Percentiles rank a stretch among this genome's conserved stretches.
These are phyloP conservation scores for Pseudomonodictys pantanalensis DNA, from an alignment of 495 filamentous ascomycete species.

Conservation along the genomic window DNA sequence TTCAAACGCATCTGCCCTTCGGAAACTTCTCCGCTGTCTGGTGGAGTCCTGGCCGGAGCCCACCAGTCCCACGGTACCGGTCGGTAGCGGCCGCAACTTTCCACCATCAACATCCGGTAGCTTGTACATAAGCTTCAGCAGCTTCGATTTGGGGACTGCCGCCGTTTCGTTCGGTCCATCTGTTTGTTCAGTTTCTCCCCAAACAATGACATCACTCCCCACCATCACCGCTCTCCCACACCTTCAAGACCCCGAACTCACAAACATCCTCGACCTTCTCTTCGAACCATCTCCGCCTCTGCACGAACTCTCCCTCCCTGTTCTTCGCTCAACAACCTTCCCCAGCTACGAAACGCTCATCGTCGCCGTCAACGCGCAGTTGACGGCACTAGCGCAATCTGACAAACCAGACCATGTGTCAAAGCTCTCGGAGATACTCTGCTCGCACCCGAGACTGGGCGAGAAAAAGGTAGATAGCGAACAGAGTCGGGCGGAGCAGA, in stretches of 20 bases:
- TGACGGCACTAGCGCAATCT: slow-evolving; percentile 54
- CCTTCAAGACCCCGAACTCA: slow-evolving; percentile 55
- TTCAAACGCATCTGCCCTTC: no score
- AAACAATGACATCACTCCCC: slow-evolving; percentile 46
- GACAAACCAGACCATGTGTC: slow-evolving; percentile 52
- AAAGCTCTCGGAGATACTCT: slow-evolving; percentile 67
- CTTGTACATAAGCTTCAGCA: no score
- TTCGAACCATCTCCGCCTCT: slow-evolving; percentile 82
- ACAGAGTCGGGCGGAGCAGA: slow-evolving; percentile 76
- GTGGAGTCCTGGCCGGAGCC: no score
- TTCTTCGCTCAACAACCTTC: slow-evolving; percentile 63
- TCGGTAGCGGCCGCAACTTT: no score
- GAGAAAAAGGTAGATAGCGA: slow-evolving; percentile 73
- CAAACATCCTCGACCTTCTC: slow-evolving; percentile 70
- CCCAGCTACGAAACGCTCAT: slow-evolving; percentile 56
- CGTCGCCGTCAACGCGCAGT: slow-evolving; percentile 55
- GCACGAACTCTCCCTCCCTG: slow-evolving; percentile 65
- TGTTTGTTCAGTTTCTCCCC: not conserved
- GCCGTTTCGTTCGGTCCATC: not conserved
- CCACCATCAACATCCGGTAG: no score
- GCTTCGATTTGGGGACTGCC: not conserved
- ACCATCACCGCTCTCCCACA: slow-evolving; percentile 50
- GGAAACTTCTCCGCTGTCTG: no score
- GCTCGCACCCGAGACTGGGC: slow-evolving; percentile 85
- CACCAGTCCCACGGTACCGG: no score